These are phyloP conservation scores for Tieghemiomyces parasiticus DNA, from an alignment of 192 early-diverging fungal species.

Conservation along the genomic window DNA sequence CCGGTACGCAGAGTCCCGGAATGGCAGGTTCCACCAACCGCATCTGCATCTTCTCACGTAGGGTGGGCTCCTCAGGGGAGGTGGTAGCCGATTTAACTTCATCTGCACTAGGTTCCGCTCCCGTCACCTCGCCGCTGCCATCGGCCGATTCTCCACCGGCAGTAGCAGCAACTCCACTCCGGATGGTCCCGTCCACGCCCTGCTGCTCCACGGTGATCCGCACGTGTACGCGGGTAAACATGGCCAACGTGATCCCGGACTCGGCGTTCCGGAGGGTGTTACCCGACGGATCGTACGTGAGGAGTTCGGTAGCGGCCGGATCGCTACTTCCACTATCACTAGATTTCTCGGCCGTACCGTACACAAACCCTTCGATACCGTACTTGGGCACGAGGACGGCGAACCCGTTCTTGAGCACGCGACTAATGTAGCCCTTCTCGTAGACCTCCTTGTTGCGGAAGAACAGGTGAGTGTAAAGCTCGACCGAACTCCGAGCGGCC, in stretches of 20 bases:
- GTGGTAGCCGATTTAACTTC: slow-evolving; percentile 27
- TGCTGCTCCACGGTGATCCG: slow-evolving; percentile 30
- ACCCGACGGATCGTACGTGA: slow-evolving; percentile 9
- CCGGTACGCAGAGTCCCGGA: slow-evolving; percentile 30
- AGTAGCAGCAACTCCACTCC: background rate
- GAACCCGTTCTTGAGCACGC: slow-evolving; percentile 91
- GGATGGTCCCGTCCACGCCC: background rate
- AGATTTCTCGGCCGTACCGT: slow-evolving; percentile 16
- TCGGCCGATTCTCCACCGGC: background rate
- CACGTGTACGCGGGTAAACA: slow-evolving; percentile 66
- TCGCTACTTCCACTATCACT: too few relatives aligned
- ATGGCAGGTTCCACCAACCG: slow-evolving; percentile 32
- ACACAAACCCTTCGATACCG: slow-evolving; percentile 92
- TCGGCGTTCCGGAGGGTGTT: slow-evolving; percentile 18
- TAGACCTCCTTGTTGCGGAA: slow-evolving; percentile 84
- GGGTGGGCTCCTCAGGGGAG: slow-evolving; percentile 33
- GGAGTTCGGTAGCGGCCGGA: background rate
- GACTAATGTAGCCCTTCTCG: slow-evolving; percentile 79
- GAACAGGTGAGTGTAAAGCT: slow-evolving; percentile 91
- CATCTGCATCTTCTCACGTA: slow-evolving; percentile 50
- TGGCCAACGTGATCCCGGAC: slow-evolving; percentile 33
- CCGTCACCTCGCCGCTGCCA: background rate
- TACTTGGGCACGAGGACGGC: slow-evolving; percentile 76
- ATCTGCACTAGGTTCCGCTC: background rate
- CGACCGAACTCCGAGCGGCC: slow-evolving; percentile 79